These are phyloP conservation scores for Leonotis leonurus DNA, from an alignment of 257 asterid genomes.

Conservation along the genomic window DNA sequence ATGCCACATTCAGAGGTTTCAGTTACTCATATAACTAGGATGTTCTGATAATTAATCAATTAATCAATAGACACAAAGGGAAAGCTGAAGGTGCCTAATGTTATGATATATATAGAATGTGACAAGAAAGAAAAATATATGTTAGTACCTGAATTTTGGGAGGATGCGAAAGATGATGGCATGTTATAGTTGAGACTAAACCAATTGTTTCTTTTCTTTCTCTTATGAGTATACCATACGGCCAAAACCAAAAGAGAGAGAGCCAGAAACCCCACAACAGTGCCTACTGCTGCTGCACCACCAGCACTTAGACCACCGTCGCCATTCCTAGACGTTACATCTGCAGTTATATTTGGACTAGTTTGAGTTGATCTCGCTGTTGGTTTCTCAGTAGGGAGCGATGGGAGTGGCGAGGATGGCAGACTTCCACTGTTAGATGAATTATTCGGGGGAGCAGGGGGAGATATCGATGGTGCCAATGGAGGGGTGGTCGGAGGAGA, in stretches of 20 bases:
- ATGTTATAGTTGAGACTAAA: conserved; percentile 34
- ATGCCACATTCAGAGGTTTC: not conserved
- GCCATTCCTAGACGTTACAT: conserved; percentile 27
- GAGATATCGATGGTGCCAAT: conserved; percentile 35
- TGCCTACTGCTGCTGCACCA: conserved; percentile 47
- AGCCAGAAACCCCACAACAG: conserved; percentile 53
- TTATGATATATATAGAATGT: not conserved
- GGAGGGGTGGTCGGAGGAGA: conserved; percentile 27
- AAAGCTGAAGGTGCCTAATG: no score
- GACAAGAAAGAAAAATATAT: not conserved
- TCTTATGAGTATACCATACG: conserved; percentile 47
- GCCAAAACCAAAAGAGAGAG: conserved; percentile 53
- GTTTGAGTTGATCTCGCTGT: conserved; percentile 45
- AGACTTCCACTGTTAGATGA: conserved; percentile 20
- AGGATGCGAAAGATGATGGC: conserved; percentile 75
- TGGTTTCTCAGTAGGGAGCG: conserved; percentile 50
- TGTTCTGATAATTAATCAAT: conserved; percentile 1
- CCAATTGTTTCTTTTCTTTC: conserved; percentile 46
- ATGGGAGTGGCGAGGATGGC: conserved; percentile 29
- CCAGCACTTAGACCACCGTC: conserved; percentile 37
- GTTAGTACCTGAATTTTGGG: conserved; percentile 72
- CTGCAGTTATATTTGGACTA: conserved; percentile 36
- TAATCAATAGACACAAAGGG: not conserved
- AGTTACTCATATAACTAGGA: not conserved
- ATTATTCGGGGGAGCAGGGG: conserved; percentile 35